Base-by-base conservation (phyloP, 1,139 yeast species). In the Hansenula lynferdii region DNA sequence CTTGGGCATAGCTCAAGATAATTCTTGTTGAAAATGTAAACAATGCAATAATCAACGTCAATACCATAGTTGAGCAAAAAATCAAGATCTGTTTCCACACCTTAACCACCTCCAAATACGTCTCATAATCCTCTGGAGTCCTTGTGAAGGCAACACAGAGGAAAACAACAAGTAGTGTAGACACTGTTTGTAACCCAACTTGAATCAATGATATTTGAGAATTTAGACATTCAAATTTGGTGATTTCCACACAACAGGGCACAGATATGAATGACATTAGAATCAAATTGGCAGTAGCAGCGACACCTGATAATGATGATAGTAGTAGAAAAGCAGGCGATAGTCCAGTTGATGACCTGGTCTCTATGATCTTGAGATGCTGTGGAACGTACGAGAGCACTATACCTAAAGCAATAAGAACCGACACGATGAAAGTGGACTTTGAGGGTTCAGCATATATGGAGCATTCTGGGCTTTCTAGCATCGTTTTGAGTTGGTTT, bases 361-460 rank as follows among this genome's bases (percentile, higher is more conserved):
- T 73, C 17, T 57, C 53, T 37, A 75, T 61, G 35, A 87, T 80
- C 35, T 84, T 70, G 37, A 67, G 49, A 57, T 83, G 86, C 60
- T 87, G 96, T 0, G 96, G 95, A 3, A 81, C 42, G 56, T 86
- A 87, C 36, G 94, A 83, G n/a, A 72, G 51, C 34, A 80, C 73
- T 20, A 87, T 84, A 5, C 92, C 95, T 2, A 75, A 40, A 0
- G 90, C 45, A 8, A 53, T 48, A 24, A 43, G 12, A 1, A 50
- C 24, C 1, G 56, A 39, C 0, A 37, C 29, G 7, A 33, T 20
- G 29, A 53, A 53, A 8, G 49, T 46, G 2, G 51, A 28, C 3
- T 15, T 28, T 14, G 45, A 43, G 0, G 57, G 57, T 3, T 38
- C 12, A 12, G 35, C 19, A 35, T 46, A 53, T 11, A 50, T 40